Evolutionary conservation across 352 stramenopile species (phyloP).

Genomic region (Phytophthora pisi): DNA sequence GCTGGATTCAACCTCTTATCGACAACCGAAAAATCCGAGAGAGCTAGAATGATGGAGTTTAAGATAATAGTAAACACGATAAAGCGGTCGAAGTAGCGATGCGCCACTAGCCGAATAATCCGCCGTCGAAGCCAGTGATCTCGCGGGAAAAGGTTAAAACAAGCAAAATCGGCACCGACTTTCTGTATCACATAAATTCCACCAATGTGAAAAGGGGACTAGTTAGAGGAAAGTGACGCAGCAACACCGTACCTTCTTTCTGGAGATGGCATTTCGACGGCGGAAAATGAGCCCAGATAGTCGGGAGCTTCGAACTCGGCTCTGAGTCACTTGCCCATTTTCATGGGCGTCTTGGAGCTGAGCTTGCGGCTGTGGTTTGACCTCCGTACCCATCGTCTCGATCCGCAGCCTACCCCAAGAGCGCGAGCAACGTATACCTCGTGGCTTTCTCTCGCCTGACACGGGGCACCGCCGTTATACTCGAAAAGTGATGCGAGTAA

Average conservation of each 20-base stretch:
- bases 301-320: not conserved
- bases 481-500: not conserved
- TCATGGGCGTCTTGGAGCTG: not conserved
- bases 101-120: conserved; percentile 52
- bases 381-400: not conserved
- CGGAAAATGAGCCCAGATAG: not conserved
- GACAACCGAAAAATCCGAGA: conserved; percentile 83
- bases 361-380: not conserved
- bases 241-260: not conserved
- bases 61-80: conserved; percentile 86
- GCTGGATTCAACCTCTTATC: conserved; percentile 64
- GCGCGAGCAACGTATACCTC: too few species aligned
- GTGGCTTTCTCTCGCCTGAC: not conserved
- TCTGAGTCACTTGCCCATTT: not conserved
- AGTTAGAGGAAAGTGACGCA: not conserved
- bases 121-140: conserved; percentile 52
- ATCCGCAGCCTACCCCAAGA: not conserved
- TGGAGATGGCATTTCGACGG: conserved; percentile 19
- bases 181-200: conserved; percentile 17
- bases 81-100: conserved; percentile 78
- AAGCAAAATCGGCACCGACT: conserved; percentile 50
- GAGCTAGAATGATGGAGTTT: conserved; percentile 84
- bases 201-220: not conserved
- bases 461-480: not conserved
- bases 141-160: conserved; percentile 50